Evolutionary conservation across 371 early-diverging fungal species (phyloP), one percentile per base, ranked within the genome.

Genomic region (Mucor plumbeus): DNA sequence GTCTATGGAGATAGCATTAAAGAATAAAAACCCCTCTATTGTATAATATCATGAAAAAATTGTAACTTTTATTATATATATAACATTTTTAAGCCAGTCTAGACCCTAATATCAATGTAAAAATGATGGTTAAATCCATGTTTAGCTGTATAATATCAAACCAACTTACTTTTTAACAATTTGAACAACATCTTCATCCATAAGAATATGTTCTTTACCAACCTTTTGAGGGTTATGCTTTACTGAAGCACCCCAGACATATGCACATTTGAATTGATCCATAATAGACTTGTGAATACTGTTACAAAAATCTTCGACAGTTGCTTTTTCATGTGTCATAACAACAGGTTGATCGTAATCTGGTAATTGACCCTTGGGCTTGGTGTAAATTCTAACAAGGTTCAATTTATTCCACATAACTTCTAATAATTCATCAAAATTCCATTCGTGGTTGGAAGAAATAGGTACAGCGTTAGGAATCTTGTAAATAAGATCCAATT

Each of bases 141-240:
- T 21, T 11, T 10, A 53, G 0, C 10, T 53, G 21, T 19, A 5
- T 26, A 44, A 13, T 36, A 26, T 3, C 35, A 35, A 21, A 11
- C 11, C 31, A 15, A 69, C 74, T 70, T 67, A 73, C 74, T 73
- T 73, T 82, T 95, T 95, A 44, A 97, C 90, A 76, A 99, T 95
- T 77, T 99, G 99, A n/a, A 99, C 99, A 6, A 99, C 99, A 87
- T 99, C 99, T 82, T 98, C 99, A 79, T 99, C 99, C 44, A 85
- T 77, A 59, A 99, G 81, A 15, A 90, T 75, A 76, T 99, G 99
- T 66, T 98, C 98, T 73, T 93, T 91, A 64, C 99, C 99, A 40
- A 99, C 99, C 85, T 97, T 97, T 85, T 99, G 99, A 64, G 99
- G 98, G 67, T 94, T 93, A 80, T 99, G 98, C 81, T 99, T 99